Evolutionary conservation across 2,329 filamentous ascomycete genomes (phyloP).

Genomic region (Aspergillus chevalieri): DNA sequence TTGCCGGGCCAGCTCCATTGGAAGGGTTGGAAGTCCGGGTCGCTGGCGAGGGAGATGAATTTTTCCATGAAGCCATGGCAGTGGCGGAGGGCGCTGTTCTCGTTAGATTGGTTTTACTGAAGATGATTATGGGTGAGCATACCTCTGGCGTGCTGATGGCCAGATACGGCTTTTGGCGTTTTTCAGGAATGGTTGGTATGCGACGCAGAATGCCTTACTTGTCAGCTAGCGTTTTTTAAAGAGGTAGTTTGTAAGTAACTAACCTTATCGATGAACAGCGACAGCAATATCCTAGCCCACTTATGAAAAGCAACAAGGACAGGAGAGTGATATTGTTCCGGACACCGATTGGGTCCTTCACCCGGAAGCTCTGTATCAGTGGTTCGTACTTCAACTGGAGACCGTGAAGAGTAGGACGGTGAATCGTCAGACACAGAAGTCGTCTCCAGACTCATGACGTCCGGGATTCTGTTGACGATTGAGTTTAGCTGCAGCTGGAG

Average conservation of each 20-base stretch:
- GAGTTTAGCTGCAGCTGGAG: constrained; percentile 38
- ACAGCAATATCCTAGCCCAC: constrained; percentile 41
- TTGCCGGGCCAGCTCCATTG: constrained; percentile 45
- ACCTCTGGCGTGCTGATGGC: constrained; percentile 42
- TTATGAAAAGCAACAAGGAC: constrained; percentile 42
- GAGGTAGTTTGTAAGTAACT: background rate
- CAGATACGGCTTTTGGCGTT: constrained; percentile 44
- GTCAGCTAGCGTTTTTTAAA: constrained; percentile 5
- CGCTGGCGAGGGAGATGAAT: constrained; percentile 42
- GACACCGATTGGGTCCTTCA: constrained; percentile 30
- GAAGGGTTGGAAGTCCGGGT: constrained; percentile 43
- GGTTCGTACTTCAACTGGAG: constrained; percentile 19
- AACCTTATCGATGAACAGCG: constrained; percentile 42
- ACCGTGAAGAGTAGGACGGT: constrained; percentile 21
- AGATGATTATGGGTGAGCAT: constrained; percentile 2
- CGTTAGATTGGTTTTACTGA: constrained; percentile 2
- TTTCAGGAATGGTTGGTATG: constrained; percentile 45
- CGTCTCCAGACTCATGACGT: constrained; percentile 17
- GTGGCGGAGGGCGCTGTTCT: constrained; percentile 37
- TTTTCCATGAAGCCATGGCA: constrained; percentile 46
- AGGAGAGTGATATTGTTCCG: constrained; percentile 39
- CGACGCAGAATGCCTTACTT: constrained; percentile 39
- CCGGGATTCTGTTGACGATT: constrained; percentile 40
- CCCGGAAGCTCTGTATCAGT: constrained; percentile 29
- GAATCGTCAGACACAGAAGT: constrained; percentile 16